These are phyloP conservation scores for Lablab purpureus DNA, from an alignment of 306 rosid species.

Conservation along the genomic window DNA sequence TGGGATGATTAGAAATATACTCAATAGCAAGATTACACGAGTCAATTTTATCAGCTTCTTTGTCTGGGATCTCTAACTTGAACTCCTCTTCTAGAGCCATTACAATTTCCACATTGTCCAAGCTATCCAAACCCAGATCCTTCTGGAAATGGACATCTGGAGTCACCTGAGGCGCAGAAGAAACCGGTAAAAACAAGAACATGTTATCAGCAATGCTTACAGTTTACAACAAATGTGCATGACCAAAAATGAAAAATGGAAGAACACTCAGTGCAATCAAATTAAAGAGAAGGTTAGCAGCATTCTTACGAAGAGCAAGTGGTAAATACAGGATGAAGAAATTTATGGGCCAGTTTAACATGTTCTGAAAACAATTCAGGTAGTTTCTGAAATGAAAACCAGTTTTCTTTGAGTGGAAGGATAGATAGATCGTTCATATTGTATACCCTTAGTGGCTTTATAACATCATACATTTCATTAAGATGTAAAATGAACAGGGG, in stretches of 20 bases:
- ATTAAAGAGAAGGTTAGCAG: conserved; percentile 4
- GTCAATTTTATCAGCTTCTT: conserved; percentile 92
- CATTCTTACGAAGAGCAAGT: background rate
- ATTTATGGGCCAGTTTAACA: background rate
- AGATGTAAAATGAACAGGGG: background rate
- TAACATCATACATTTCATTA: background rate
- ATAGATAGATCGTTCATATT: background rate
- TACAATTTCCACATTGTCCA: conserved; percentile 96
- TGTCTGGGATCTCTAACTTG: conserved; percentile 96
- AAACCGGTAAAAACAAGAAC: conserved; percentile 26
- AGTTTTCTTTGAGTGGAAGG: background rate
- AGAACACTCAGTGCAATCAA: background rate
- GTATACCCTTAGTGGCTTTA: background rate
- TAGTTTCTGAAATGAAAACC: background rate
- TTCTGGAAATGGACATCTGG: conserved; percentile 86
- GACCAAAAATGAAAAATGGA: conserved; percentile 26
- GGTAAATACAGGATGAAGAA: no score
- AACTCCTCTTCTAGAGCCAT: conserved; percentile 98
- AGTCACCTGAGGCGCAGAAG: conserved; percentile 63
- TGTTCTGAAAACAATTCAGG: background rate
- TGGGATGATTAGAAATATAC: conserved; percentile 89
- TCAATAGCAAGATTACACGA: conserved; percentile 83
- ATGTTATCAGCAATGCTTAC: background rate
- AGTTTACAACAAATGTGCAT: conserved; percentile 19
- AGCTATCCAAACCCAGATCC: conserved; percentile 96